These are phyloP conservation scores for Gliomastix tumulicola DNA, from an alignment of 2,329 filamentous ascomycete genomes.

Conservation along the genomic window DNA sequence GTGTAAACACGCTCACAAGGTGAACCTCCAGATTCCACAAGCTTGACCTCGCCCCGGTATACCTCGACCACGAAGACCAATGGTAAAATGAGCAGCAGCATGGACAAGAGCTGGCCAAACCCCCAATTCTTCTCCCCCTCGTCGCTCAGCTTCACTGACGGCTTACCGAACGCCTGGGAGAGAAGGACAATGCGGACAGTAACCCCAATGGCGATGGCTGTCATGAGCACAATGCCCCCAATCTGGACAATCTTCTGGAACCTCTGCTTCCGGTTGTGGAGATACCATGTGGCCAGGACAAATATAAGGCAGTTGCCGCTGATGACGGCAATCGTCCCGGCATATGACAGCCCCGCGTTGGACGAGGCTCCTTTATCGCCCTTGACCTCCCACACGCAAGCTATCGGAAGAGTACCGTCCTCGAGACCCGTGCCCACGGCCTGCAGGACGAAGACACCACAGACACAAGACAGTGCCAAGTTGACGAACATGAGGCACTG, in stretches of 20 bases:
- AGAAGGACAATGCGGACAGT: conserved; percentile 48
- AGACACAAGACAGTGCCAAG: conserved; percentile 48
- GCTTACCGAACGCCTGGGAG: conserved; percentile 53
- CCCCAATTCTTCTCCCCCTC: conserved; percentile 50
- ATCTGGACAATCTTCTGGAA: conserved; percentile 50
- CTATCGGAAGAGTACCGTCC: conserved; percentile 48
- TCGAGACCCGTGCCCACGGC: conserved; percentile 44
- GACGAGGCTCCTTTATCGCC: conserved; percentile 23
- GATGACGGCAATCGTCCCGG: conserved; percentile 56
- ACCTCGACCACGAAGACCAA: conserved; percentile 55
- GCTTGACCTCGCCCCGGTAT: conserved; percentile 38
- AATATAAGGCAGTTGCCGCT: conserved; percentile 53
- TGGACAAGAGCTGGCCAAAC: conserved; percentile 55
- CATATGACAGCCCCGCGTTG: conserved; percentile 40
- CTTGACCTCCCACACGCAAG: conserved; percentile 49
- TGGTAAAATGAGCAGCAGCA: conserved; percentile 53
- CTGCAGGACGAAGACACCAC: conserved; percentile 49
- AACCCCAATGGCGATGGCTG: conserved; percentile 50
- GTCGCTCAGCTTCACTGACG: conserved; percentile 42
- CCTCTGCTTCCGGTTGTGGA: conserved; percentile 43
- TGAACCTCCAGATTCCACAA: no score
- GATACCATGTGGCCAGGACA: conserved; percentile 53
- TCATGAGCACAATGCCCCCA: conserved; percentile 46
- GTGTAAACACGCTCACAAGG: no score
- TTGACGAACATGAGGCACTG: conserved; percentile 62